Evolutionary conservation across 192 early-diverging fungal species (phyloP), one percentile per base, ranked within the genome.

Genomic region (Coemansia sp.): DNA sequence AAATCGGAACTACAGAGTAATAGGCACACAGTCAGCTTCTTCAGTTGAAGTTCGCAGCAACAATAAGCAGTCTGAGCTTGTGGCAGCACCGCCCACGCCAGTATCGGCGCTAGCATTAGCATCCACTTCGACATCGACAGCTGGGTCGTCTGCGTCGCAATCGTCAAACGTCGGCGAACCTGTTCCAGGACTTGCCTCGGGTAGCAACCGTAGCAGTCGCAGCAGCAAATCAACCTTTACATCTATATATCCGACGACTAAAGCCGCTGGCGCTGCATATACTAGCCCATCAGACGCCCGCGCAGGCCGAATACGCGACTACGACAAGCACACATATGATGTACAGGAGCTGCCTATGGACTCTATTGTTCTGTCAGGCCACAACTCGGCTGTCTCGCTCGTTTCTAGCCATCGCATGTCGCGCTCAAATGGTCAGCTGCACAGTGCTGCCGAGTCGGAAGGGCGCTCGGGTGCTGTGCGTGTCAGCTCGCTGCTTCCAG

Each of bases 1-100:
- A 14, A 79, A 79, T 56, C 67, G 77, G 15, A 79, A 74, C 68
- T 79, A 71, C 47, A 65, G 71, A 36, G 51, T 79, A 15, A 55
- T 79, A 36, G 71, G 65, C 55, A 63, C 72, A 25, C 71, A 67
- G 34, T 26, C 67, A 24, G 60, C 56, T 6, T 57, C 59, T 15
- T 57, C 59, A 1, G 20, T 58, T n/a, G 65, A 59, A 26, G 54
- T 60, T 12, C 76, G 52, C 21, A 58, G 31, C 11, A 24, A 66
- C 15, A 31, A 28, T 37, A 57, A 64, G 49, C 54, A 65, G 40
- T 21, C 60, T 12, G 66, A 73, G 37, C 10, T 55, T n/a, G 40
- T 69, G 50, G 38, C 62, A 10, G 60, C 70, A n/a, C 76, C 70
- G 15, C 76, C 76, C 12, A 78, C 76, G 42, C 76, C 76, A 4